Base-by-base conservation (phyloP, 805 yeast species). In the Geotrichum ghanense region DNA sequence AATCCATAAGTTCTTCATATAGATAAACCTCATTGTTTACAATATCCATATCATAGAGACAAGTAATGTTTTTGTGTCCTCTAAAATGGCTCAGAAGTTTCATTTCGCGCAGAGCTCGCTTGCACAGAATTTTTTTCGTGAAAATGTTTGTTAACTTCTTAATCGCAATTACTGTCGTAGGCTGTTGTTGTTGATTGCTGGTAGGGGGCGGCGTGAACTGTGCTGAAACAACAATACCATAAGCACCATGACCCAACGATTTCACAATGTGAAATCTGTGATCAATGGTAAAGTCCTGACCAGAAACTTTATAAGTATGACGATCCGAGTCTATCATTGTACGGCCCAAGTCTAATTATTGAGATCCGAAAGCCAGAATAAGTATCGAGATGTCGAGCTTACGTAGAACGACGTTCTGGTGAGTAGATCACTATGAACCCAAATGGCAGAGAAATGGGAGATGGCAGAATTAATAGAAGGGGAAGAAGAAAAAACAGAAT, bases 181-280 rank as follows among this genome's bases (percentile, higher is more conserved):
- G 37, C 5, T 19, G 19, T 12, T 31, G 37, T 19, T 31, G 37
- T 6, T 31, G 12, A n/a, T 7, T 12, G 42, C 83, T 90, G 45
- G 80, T 85, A 3, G 75, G 75, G 1, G 77, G 70, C 46, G 78
- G 84, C 3, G 78, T 73, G 62, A 88, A 89, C 55, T 80, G 77
- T 16, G 98, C 98, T 1, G 95, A 83, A 59, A 97, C 90, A 3
- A 92, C 98, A 3, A 90, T 81, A 39, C 98, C 98, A 59, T 92
- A 92, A 1, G 98, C 97, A 10, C 98, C 98, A 57, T 92, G 97
- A 3, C 98, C 98, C 35, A 92, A 74, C 56, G 92, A 97, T 58
- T 89, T 85, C 49, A 87, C 86, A 55, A 92, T 74, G 59, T 87
- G 85, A 62, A 90, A 87, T 46, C 96, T 70, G 53, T 78, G 78